Evolutionary conservation across 2,329 filamentous ascomycete genomes (phyloP).

Genomic region (Colletotrichum sp.): DNA sequence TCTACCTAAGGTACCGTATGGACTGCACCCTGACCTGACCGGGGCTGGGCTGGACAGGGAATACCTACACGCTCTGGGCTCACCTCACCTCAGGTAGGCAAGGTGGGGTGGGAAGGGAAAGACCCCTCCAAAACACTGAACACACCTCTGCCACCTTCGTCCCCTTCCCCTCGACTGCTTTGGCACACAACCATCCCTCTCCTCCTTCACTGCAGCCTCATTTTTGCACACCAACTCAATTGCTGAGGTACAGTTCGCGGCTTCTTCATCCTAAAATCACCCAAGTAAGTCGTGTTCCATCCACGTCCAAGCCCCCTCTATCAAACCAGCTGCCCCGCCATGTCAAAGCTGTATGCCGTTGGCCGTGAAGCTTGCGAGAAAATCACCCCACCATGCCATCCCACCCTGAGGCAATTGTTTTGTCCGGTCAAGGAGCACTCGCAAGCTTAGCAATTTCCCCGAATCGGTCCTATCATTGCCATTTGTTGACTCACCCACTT

Average conservation of each 20-base stretch:
- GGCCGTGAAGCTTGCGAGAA: constrained; percentile 6
- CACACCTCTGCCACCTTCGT: constrained; percentile 3
- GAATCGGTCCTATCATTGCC: constrained; percentile 19
- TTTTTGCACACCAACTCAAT: not conserved
- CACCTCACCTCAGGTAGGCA: constrained; percentile 1
- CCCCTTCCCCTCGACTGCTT: not conserved
- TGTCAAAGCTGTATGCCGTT: not conserved
- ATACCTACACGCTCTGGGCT: not conserved
- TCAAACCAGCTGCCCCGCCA: not conserved
- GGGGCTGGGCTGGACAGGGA: not conserved
- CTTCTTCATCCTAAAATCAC: not conserved
- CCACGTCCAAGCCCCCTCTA: not conserved
- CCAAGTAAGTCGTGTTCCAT: not conserved
- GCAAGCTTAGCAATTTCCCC: constrained; percentile 21
- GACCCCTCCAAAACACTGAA: constrained; percentile 18
- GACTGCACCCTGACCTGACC: not conserved
- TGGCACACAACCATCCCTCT: not conserved
- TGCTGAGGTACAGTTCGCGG: not conserved
- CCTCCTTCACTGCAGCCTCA: not conserved
- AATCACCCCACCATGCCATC: constrained; percentile 22
- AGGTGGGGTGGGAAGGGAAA: constrained; percentile 15
- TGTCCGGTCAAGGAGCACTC: constrained; percentile 19
- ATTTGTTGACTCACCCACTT: constrained; percentile 21
- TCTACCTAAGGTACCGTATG: not conserved
- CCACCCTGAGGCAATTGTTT: constrained; percentile 23